A percentile compares a stretch with the other conserved stretches of the same genome.
Conservation (phyloP, 1,284 basidiomycete genomes). For the Irpex sp. region DNA sequence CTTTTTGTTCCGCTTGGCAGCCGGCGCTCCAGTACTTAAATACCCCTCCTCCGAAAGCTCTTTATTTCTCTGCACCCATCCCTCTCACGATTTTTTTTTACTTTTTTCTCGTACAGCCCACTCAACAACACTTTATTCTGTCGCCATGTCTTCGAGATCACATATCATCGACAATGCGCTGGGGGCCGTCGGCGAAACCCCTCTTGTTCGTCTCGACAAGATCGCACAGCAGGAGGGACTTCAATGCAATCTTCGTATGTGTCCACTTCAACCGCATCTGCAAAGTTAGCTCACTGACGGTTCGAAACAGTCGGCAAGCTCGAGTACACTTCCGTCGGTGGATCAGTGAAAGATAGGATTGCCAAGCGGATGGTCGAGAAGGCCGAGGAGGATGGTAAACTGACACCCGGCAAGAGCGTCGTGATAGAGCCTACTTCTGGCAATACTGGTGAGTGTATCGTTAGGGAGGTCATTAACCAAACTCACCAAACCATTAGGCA, state of each 20-base stretch:
- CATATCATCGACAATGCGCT: conserved; percentile 75
- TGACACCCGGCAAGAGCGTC: conserved; percentile 87
- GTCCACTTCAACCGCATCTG: not conserved
- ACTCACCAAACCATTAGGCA: conserved; percentile 46
- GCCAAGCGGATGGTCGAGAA: conserved; percentile 96
- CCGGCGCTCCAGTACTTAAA: not conserved
- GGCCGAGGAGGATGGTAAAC: conserved; percentile 84
- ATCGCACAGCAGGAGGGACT: conserved; percentile 75
- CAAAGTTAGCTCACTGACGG: not conserved
- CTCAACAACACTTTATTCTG: not conserved
- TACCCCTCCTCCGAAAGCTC: not conserved
- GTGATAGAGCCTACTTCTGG: conserved; percentile 94
- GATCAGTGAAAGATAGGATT: conserved; percentile 94
- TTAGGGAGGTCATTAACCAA: not conserved
- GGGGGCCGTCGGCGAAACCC: conserved; percentile 87
- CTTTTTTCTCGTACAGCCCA: not conserved
- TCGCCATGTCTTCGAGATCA: conserved; percentile 23
- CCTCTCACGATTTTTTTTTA: not conserved
- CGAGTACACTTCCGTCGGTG: conserved; percentile 90
- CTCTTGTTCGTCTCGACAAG: conserved; percentile 83
- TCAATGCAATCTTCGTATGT: conserved; percentile 88
- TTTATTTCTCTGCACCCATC: not conserved
- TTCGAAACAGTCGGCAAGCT: conserved; percentile 73
- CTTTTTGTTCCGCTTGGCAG: not conserved
- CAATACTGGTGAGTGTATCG: conserved; percentile 76